These are phyloP conservation scores for Umbelopsis vinacea DNA, from an alignment of 192 early-diverging fungal species.

Conservation along the genomic window DNA sequence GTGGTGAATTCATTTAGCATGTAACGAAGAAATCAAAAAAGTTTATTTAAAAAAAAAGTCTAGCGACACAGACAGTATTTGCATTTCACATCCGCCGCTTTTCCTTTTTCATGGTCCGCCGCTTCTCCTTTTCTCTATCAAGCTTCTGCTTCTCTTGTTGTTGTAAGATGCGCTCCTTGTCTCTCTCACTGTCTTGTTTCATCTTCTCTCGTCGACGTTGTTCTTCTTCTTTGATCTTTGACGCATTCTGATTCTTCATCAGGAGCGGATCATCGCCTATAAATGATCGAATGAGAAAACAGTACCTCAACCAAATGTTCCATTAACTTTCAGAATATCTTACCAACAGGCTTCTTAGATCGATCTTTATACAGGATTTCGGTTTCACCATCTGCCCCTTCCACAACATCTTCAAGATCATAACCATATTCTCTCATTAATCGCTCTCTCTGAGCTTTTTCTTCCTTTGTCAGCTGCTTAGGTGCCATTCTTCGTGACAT, in stretches of 20 bases:
- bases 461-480: constrained; percentile 57
- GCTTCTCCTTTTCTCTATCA: constrained; percentile 53
- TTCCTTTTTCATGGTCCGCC: constrained; percentile 56
- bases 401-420: constrained; percentile 61
- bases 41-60: background rate
- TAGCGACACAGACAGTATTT: background rate
- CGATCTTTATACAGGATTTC: constrained; percentile 66
- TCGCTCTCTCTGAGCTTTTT: constrained; percentile 52
- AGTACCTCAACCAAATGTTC: background rate
- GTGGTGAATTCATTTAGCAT: constrained; percentile 16
- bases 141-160: constrained; percentile 57
- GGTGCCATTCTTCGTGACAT: constrained; percentile 24
- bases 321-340: background rate
- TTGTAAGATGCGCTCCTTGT: constrained; percentile 58
- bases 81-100: constrained; percentile 51
- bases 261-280: constrained; percentile 37
- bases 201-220: constrained; percentile 48
- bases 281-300: background rate
- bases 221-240: constrained; percentile 64
- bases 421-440: constrained; percentile 65
- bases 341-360: constrained; percentile 21
- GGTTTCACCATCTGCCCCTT: constrained; percentile 61
- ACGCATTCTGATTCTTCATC: constrained; percentile 61
- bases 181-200: constrained; percentile 51
- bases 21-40: background rate